phyloP scores from a whole-genome alignment of 2,329 filamentous ascomycete genomes.

The Beauveria scarabaeidicola region DNA sequence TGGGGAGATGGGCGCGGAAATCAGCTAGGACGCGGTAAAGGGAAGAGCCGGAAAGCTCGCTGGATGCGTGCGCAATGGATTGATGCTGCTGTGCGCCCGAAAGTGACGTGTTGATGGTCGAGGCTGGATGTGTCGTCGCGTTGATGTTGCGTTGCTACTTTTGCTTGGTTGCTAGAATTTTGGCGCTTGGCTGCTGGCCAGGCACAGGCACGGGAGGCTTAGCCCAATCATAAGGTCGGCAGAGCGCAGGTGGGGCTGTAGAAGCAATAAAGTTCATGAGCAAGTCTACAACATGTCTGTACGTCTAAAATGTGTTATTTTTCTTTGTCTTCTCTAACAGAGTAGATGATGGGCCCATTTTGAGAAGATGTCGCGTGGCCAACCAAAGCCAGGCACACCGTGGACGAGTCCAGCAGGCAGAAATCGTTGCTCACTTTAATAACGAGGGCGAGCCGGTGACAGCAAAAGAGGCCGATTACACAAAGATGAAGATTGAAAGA shows the following conservation, averaged over 20 bases:
- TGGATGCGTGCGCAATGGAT: neutral
- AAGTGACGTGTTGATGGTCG: neutral
- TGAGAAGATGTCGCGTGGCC: too few relatives aligned
- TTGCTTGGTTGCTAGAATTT: conserved; percentile 11
- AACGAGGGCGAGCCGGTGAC: too few relatives aligned
- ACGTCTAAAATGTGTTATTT: too few relatives aligned
- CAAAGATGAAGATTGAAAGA: too few relatives aligned
- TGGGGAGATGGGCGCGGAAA: neutral
- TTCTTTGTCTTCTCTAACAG: too few relatives aligned
- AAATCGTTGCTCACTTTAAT: too few relatives aligned
- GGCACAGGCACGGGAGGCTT: conserved; percentile 5
- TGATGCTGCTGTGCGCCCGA: neutral
- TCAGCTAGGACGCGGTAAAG: neutral
- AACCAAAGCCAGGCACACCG: too few relatives aligned
- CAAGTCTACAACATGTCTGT: too few relatives aligned
- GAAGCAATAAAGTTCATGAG: neutral
- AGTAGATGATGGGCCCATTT: too few relatives aligned
- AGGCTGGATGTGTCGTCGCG: conserved; percentile 3
- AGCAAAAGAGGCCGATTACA: too few relatives aligned
- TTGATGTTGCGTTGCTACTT: conserved; percentile 11
- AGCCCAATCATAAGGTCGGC: conserved; percentile 9
- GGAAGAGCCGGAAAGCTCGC: neutral
- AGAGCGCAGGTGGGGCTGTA: neutral
- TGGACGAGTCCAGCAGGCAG: too few relatives aligned
- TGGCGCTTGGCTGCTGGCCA: conserved; percentile 10